These are phyloP conservation scores for Clitocybe nebularis DNA, from an alignment of 1,284 basidiomycete species.

Conservation along the genomic window DNA sequence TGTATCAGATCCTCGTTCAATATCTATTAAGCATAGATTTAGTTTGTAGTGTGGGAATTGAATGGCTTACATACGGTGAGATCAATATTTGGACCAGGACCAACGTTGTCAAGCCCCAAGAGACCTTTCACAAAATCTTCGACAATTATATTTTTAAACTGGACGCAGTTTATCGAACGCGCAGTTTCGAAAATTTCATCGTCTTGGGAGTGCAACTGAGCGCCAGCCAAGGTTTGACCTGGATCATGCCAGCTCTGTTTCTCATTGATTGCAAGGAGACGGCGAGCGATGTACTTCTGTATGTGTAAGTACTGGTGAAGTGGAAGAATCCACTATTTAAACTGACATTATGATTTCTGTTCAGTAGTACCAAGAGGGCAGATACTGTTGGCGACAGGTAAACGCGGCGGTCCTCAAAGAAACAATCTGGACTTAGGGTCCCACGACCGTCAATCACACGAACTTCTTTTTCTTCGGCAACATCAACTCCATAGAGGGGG, in stretches of 20 bases:
- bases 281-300: conserved; percentile 6
- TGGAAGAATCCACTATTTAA: neutral
- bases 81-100: conserved; percentile 14
- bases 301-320: neutral
- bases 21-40: neutral
- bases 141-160: conserved; percentile 21
- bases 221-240: too few species aligned
- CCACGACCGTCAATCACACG: conserved; percentile 10
- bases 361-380: conserved; percentile 4
- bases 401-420: conserved; percentile 3
- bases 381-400: conserved; percentile 3
- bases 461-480: conserved; percentile 7
- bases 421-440: conserved; percentile 4
- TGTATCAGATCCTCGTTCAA: conserved; percentile 9
- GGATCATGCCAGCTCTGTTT: conserved; percentile 1
- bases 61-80: conserved; percentile 7
- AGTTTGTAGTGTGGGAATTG: neutral
- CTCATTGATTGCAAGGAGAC: neutral
- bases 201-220: conserved; percentile 13
- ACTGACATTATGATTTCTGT: conserved; percentile 10
- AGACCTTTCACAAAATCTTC: conserved; percentile 23
- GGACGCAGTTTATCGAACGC: conserved; percentile 20
- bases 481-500: conserved; percentile 14
- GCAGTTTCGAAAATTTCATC: conserved; percentile 19
- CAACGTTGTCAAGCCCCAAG: conserved; percentile 16